Evolutionary conservation across 1,284 basidiomycete genomes (phyloP).

Genomic region (Tylopilus sp.): DNA sequence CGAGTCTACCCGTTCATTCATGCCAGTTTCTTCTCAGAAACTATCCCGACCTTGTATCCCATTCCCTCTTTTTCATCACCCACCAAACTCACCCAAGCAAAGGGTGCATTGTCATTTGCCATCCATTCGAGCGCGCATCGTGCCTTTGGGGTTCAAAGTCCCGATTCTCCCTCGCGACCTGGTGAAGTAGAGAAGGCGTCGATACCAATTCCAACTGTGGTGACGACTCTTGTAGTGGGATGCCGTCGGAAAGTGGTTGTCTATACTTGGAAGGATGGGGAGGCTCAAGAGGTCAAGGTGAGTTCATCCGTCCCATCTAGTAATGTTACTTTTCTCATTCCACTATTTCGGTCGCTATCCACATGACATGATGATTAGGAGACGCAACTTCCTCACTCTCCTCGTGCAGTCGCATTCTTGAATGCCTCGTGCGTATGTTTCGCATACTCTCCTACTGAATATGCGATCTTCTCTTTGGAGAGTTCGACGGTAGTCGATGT

Average conservation of each 20-base stretch:
- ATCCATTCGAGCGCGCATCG: constrained; percentile 61
- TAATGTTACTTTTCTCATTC: background rate
- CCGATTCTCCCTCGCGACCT: background rate
- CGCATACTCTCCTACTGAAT: constrained; percentile 75
- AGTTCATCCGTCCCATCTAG: constrained; percentile 14
- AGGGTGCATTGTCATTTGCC: constrained; percentile 80
- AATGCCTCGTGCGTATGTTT: constrained; percentile 66
- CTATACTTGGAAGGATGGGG: constrained; percentile 85
- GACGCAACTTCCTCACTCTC: constrained; percentile 79
- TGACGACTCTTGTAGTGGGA: constrained; percentile 83
- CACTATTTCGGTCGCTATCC: constrained; percentile 3
- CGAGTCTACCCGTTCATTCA: background rate
- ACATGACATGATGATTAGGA: constrained; percentile 52
- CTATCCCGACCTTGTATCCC: constrained; percentile 61
- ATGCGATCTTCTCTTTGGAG: constrained; percentile 70
- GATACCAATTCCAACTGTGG: constrained; percentile 49
- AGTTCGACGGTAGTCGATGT: constrained; percentile 61
- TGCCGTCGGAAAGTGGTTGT: constrained; percentile 84
- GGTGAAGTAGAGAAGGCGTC: constrained; percentile 36
- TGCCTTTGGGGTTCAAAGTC: constrained; percentile 10
- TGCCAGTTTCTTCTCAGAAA: constrained; percentile 44
- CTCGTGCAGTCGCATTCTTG: constrained; percentile 71
- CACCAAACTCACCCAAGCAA: constrained; percentile 69
- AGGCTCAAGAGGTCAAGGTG: constrained; percentile 74
- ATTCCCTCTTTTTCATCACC: constrained; percentile 67